Evolutionary conservation across 2,329 filamentous ascomycete species (phyloP).

Genomic region (Nemania abortiva): DNA sequence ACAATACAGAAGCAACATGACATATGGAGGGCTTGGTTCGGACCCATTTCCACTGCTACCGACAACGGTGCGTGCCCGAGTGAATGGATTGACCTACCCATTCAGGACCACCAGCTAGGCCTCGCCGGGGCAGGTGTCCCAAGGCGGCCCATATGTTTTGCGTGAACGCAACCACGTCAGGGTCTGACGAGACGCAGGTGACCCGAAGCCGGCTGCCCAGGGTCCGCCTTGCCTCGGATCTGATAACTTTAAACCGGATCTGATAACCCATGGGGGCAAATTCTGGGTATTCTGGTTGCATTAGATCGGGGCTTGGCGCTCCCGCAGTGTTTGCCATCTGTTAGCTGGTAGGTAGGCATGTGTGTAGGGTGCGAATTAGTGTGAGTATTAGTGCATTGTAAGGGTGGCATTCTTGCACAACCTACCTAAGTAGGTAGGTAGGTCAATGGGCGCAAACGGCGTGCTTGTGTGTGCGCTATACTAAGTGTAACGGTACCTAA

Average conservation of each 20-base stretch:
- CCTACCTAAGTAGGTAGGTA: not conserved
- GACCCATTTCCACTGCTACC: constrained; percentile 27
- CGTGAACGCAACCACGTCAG: constrained; percentile 4
- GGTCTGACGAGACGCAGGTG: constrained; percentile 26
- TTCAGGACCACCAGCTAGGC: constrained; percentile 6
- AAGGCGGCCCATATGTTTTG: constrained; percentile 7
- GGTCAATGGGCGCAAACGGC: not conserved
- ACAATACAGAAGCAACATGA: constrained; percentile 10
- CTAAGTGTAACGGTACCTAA: too few species aligned
- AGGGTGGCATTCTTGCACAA: constrained; percentile 7
- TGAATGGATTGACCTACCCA: constrained; percentile 25
- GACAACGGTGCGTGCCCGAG: constrained; percentile 22
- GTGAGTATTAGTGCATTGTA: not conserved
- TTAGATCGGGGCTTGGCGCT: constrained; percentile 33
- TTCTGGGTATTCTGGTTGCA: constrained; percentile 28
- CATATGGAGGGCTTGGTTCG: constrained; percentile 24
- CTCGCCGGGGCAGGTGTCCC: constrained; percentile 17
- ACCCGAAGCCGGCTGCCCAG: constrained; percentile 42
- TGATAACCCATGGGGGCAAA: constrained; percentile 46
- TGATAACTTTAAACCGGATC: constrained; percentile 52
- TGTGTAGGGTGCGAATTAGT: not conserved
- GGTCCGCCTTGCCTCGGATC: constrained; percentile 47
- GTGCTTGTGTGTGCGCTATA: not conserved
- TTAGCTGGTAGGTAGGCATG: too few species aligned
- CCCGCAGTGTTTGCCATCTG: constrained; percentile 1